Conservation (phyloP, 495 filamentous ascomycete species). For the Hypomontagnella monticulosa region DNA sequence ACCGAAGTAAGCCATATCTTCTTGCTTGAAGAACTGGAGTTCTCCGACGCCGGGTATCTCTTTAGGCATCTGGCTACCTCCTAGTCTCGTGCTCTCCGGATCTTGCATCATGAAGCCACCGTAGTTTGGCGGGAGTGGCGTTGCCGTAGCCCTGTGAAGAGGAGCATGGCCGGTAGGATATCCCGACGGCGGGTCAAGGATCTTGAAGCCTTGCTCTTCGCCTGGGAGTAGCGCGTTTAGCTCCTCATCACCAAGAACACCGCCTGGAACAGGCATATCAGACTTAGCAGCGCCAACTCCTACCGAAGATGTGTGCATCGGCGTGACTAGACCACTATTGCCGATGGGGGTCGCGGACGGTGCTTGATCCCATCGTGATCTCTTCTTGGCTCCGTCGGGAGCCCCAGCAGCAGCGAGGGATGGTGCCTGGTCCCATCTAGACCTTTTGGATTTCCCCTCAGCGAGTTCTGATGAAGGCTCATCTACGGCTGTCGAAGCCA, state of each 20-base stretch:
- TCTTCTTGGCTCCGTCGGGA: conserved; percentile 69
- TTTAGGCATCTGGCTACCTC: conserved; percentile 92
- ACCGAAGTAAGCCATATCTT: conserved; percentile 99
- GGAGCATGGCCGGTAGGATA: conserved; percentile 86
- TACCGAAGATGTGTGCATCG: conserved; percentile 75
- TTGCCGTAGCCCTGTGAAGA: conserved; percentile 79
- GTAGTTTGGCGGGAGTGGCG: conserved; percentile 69
- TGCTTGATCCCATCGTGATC: conserved; percentile 91
- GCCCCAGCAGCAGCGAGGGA: conserved; percentile 63
- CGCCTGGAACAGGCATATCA: conserved; percentile 81
- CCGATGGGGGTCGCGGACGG: conserved; percentile 86
- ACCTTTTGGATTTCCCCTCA: conserved; percentile 73
- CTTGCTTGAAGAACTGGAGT: conserved; percentile 97
- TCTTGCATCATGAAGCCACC: conserved; percentile 98
- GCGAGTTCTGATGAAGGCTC: conserved; percentile 58
- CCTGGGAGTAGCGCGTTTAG: conserved; percentile 89
- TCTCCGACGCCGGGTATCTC: conserved; percentile 98
- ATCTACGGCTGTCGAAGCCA: conserved; percentile 62
- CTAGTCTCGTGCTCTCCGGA: conserved; percentile 77
- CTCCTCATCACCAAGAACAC: conserved; percentile 88
- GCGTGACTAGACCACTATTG: conserved; percentile 82
- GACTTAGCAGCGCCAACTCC: conserved; percentile 71
- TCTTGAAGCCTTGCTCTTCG: conserved; percentile 84
- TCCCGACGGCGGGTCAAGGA: conserved; percentile 90
- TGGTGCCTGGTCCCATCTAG: conserved; percentile 91